A percentile compares a stretch with the other conserved stretches of the same genome.
These are phyloP conservation scores for Blastocystis sp. DNA, from an alignment of 352 stramenopile genomes.

Conservation along the genomic window DNA sequence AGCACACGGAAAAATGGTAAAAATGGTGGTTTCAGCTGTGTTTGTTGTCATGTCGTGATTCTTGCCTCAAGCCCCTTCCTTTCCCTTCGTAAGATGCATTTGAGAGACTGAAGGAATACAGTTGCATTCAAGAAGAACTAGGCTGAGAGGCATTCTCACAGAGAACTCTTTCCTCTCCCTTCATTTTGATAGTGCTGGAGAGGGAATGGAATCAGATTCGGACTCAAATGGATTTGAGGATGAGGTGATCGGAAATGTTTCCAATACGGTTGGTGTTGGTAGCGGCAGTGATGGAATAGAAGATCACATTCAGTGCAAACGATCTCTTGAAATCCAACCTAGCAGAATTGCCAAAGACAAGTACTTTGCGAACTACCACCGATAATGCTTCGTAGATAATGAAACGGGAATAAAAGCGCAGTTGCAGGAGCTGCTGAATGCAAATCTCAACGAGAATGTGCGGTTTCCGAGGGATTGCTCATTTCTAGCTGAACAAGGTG, in stretches of 20 bases:
- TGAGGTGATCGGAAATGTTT: constrained; percentile 13
- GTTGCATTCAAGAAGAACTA: no score
- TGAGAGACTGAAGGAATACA: no score
- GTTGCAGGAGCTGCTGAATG: constrained; percentile 16
- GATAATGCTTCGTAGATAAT: background rate
- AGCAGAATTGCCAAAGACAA: background rate
- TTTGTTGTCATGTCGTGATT: background rate
- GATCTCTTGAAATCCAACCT: background rate
- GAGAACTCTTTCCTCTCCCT: background rate
- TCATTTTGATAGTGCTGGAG: background rate
- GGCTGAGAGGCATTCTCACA: no score
- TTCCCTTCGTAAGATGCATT: no score
- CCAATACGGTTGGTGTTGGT: background rate
- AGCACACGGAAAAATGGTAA: background rate
- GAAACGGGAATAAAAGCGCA: constrained; percentile 11
- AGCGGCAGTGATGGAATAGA: background rate
- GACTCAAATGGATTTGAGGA: constrained; percentile 47
- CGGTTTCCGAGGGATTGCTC: background rate
- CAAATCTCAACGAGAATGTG: constrained; percentile 34
- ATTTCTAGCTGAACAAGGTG: constrained; percentile 31
- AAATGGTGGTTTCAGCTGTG: background rate
- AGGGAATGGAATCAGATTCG: background rate
- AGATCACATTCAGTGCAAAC: constrained; percentile 9
- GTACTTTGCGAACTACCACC: background rate
- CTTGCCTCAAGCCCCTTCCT: background rate